These are phyloP conservation scores for Cyberlindnera maclurae DNA, from an alignment of 805 yeast genomes.

Conservation along the genomic window DNA sequence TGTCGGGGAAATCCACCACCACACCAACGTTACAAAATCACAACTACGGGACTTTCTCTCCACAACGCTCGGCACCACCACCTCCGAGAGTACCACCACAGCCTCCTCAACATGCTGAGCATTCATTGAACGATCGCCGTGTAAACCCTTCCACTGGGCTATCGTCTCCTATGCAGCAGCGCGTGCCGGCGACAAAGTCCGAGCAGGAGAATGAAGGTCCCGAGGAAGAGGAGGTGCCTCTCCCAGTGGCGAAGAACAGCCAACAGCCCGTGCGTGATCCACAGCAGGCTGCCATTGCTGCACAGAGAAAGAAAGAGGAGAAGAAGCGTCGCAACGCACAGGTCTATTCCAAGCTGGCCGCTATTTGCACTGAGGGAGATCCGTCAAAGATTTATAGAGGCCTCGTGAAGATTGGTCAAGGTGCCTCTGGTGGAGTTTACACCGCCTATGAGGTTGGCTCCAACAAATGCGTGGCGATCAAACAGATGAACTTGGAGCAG, in stretches of 20 bases:
- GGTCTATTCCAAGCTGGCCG: constrained; percentile 59
- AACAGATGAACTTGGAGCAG: constrained; percentile 89
- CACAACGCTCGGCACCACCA: constrained; percentile 21
- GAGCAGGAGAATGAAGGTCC: neutral
- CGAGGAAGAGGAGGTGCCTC: constrained; percentile 10
- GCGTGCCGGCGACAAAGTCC: neutral
- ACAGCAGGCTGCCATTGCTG: constrained; percentile 44
- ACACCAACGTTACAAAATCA: constrained; percentile 12
- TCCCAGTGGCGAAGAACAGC: constrained; percentile 28
- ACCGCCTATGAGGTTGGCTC: constrained; percentile 65
- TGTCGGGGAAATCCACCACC: constrained; percentile 10
- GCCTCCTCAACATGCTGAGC: constrained; percentile 19
- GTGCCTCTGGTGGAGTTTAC: constrained; percentile 96
- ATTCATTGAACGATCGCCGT: constrained; percentile 12
- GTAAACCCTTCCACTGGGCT: neutral
- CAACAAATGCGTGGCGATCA: constrained; percentile 74
- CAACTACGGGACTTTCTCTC: constrained; percentile 14
- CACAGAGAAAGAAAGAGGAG: constrained; percentile 71
- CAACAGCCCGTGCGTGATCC: constrained; percentile 41
- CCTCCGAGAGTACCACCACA: constrained; percentile 24
- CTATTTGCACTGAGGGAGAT: constrained; percentile 80
- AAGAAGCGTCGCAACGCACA: constrained; percentile 66
- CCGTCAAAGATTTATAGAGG: constrained; percentile 65
- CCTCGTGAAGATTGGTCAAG: constrained; percentile 88
- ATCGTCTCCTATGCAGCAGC: neutral